Percentiles rank a stretch among this genome's conserved stretches.
Evolutionary conservation across 2,329 filamentous ascomycete species (phyloP).

Genomic region (Purpureocillium lavendulum): DNA sequence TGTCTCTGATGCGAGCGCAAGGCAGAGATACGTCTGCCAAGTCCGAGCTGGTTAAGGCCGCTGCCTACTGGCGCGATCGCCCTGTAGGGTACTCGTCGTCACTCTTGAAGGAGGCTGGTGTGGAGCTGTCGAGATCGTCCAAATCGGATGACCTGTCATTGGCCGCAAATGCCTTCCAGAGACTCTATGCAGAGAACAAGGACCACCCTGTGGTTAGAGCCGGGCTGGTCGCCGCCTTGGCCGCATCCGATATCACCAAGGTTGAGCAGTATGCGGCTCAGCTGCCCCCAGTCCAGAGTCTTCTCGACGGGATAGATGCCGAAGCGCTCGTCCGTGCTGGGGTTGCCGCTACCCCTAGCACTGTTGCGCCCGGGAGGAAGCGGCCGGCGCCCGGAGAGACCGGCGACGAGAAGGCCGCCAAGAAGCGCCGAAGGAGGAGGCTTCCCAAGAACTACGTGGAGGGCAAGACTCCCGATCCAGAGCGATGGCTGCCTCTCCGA

Average conservation of each 20-base stretch:
- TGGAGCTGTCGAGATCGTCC: constrained; percentile 70
- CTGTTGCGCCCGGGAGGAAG: constrained; percentile 37
- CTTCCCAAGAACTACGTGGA: constrained; percentile 69
- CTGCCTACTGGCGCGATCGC: constrained; percentile 68
- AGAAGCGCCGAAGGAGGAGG: constrained; percentile 51
- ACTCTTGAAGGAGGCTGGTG: constrained; percentile 74
- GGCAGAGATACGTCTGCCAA: constrained; percentile 66
- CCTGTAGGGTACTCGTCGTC: constrained; percentile 38
- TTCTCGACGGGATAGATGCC: constrained; percentile 54
- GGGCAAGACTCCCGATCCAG: constrained; percentile 74
- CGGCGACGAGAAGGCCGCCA: constrained; percentile 31
- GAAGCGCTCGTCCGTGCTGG: constrained; percentile 57
- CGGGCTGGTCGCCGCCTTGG: constrained; percentile 78
- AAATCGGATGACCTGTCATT: constrained; percentile 57
- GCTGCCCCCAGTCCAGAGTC: constrained; percentile 53
- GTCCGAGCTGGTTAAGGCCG: constrained; percentile 68
- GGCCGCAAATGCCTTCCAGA: constrained; percentile 72
- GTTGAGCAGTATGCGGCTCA: constrained; percentile 45
- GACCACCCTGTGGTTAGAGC: constrained; percentile 64
- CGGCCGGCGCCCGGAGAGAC: constrained; percentile 31
- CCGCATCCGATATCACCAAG: constrained; percentile 49
- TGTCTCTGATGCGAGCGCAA: constrained; percentile 70
- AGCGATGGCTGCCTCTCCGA: constrained; percentile 85
- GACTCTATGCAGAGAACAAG: constrained; percentile 57
- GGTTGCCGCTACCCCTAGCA: constrained; percentile 34